Evolutionary conservation across 306 rosid genomes (phyloP).

Genomic region (Dryas drummondii): DNA sequence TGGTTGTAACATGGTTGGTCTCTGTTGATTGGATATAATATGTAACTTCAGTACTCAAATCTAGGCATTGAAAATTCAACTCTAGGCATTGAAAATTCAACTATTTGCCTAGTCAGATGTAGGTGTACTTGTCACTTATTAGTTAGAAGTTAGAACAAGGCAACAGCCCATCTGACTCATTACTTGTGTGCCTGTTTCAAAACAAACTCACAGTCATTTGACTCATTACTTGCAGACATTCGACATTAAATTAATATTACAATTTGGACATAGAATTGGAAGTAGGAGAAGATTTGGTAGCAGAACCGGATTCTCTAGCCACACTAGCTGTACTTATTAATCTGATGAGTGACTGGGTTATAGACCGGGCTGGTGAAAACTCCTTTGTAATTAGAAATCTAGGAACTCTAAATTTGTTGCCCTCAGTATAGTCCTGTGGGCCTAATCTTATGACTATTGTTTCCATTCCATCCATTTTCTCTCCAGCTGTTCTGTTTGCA

Average conservation of each 20-base stretch:
- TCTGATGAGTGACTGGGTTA: not conserved
- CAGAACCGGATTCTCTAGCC: not conserved
- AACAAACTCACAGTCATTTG: not conserved
- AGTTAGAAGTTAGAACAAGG: slow-evolving; percentile 2
- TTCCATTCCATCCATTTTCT: not conserved
- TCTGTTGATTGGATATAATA: not conserved
- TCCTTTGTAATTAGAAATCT: not conserved
- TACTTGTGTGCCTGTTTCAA: not conserved
- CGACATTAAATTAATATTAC: not conserved
- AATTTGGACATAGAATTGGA: not conserved
- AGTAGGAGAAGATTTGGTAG: slow-evolving; percentile 4
- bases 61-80: not conserved
- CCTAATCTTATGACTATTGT: not conserved
- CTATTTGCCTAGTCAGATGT: not conserved
- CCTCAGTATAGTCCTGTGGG: not conserved
- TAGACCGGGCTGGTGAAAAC: not conserved
- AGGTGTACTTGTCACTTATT: not conserved
- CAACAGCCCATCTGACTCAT: not conserved
- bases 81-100: not conserved
- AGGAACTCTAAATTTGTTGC: not conserved
- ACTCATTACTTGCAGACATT: not conserved
- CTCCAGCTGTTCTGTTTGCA: not conserved
- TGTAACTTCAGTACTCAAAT: not conserved
- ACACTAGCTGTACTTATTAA: not conserved
- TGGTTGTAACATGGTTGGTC: not conserved